phyloP scores from a whole-genome alignment of 495 filamentous ascomycete genomes.

The Annulohypoxylon maeteangense region DNA sequence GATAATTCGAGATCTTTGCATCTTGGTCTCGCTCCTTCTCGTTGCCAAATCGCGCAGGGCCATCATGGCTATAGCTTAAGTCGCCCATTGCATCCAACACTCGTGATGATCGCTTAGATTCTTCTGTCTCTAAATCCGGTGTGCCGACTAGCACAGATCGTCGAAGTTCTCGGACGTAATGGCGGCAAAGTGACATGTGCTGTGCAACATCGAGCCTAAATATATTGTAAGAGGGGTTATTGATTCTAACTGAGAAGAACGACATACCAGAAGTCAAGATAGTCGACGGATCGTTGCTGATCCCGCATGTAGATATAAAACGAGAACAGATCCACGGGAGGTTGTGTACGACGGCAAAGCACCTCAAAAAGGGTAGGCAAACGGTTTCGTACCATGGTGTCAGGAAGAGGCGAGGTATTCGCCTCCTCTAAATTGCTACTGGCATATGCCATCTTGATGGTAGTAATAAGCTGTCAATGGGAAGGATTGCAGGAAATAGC shows the following conservation, averaged over 20 bases:
- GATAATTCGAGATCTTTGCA: conserved; percentile 86
- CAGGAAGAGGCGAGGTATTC: conserved; percentile 56
- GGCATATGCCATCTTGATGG: conserved; percentile 52
- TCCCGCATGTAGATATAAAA: conserved; percentile 99
- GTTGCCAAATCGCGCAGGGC: conserved; percentile 57
- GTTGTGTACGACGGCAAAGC: conserved; percentile 85
- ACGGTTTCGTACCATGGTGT: conserved; percentile 72
- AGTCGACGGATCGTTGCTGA: conserved; percentile 96
- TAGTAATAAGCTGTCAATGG: background rate
- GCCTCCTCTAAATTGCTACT: conserved; percentile 32
- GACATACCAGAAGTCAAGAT: conserved; percentile 94
- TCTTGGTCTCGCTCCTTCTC: conserved; percentile 76
- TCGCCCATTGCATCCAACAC: conserved; percentile 78
- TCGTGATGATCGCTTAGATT: conserved; percentile 84
- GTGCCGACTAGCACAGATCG: conserved; percentile 93
- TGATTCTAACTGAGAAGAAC: conserved; percentile 23
- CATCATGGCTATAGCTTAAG: conserved; percentile 67
- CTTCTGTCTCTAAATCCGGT: conserved; percentile 84
- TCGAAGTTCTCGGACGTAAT: conserved; percentile 95
- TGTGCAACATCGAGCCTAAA: conserved; percentile 99
- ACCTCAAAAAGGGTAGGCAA: conserved; percentile 96
- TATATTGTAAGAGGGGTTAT: conserved; percentile 21
- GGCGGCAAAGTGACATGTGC: conserved; percentile 96
- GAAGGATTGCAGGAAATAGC: background rate
- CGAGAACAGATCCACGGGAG: conserved; percentile 95